Base-by-base conservation (phyloP, 495 filamentous ascomycete species). In the Neurospora sp. region DNA sequence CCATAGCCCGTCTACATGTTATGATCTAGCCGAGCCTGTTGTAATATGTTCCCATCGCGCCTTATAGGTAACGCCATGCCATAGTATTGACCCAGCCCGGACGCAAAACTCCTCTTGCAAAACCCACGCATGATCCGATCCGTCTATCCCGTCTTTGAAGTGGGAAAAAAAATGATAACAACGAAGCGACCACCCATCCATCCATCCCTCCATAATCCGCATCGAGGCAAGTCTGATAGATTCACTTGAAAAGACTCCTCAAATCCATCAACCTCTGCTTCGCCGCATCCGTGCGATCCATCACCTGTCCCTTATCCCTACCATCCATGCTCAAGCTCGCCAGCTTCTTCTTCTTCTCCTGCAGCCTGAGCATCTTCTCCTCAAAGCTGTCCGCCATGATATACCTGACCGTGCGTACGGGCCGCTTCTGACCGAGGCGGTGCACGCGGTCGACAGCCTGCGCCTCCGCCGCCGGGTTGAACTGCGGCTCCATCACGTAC, bases 401-500 rank as follows among this genome's bases (percentile, higher is more conserved):
- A 80, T 90, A 98, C 42, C 94, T 88, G 16, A 90, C 88, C 2
- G 92, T 97, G 10, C 86, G 87, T 4, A 99, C 96, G 37, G 90
- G 86, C 8, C 95, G 86, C 76, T 87, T 95, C 83, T 99, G 96
- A 1, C 96, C 96, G 22, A 99, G 86, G 20, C 96, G 91, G 79
- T 99, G 96, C 35, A 99, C 91, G 59, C 96, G 92, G 76, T 99
- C 96, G 8, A 99, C 86, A 4, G 96, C 96, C 79, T 99, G 96
- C 6, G 94, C 93, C 75, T 98, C 94, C 0, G 94, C 92, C 6
- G 94, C 94, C 2, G 96, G 96, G 79, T 99, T 99, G 79, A 93
- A 99, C 75, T 98, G 94, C 3, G 96, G 96, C 81, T 99, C 96
- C 96, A 99, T 98, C 65, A 98, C 91, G 76, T 94, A 99, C 14